Percentiles rank a stretch among this genome's conserved stretches.
Conservation (phyloP, 805 yeast genomes). For the Allodekkera sacchari region DNA sequence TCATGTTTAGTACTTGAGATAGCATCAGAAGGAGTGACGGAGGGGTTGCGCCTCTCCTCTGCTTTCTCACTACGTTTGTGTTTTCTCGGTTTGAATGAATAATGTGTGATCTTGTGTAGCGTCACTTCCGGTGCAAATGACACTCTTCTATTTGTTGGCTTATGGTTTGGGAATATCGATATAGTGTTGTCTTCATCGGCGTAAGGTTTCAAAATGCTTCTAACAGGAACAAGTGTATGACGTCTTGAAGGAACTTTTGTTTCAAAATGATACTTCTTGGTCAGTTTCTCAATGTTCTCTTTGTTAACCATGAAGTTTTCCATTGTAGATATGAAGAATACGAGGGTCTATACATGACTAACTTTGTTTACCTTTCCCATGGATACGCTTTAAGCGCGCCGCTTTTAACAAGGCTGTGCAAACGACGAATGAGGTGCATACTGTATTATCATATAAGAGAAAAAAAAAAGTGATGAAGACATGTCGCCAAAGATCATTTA, state of each 20-base stretch:
- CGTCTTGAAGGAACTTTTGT: constrained; percentile 17
- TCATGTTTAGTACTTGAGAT: neutral
- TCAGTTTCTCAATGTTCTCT: constrained; percentile 1
- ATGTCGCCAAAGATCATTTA: no score
- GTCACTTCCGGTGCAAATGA: constrained; percentile 74
- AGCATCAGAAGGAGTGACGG: neutral
- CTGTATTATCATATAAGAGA: neutral
- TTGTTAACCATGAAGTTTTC: no score
- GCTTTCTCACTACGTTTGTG: no score
- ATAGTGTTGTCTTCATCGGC: constrained; percentile 27
- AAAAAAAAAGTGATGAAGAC: neutral
- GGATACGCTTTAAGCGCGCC: no score
- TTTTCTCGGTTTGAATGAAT: constrained; percentile 5
- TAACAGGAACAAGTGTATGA: constrained; percentile 28
- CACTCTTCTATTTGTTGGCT: constrained; percentile 41
- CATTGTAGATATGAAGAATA: no score
- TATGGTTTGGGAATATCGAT: constrained; percentile 26
- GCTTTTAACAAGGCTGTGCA: no score
- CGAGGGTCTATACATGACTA: no score
- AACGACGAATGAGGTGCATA: neutral
- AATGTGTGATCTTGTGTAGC: constrained; percentile 36
- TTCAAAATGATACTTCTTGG: constrained; percentile 1
- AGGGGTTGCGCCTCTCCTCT: constrained; percentile 3
- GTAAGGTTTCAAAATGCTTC: constrained; percentile 31
- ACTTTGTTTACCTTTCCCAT: no score